Percentiles rank a stretch among this genome's conserved stretches.
Conservation (phyloP, 163 green algal species). For the Scenedesmus sp. region DNA sequence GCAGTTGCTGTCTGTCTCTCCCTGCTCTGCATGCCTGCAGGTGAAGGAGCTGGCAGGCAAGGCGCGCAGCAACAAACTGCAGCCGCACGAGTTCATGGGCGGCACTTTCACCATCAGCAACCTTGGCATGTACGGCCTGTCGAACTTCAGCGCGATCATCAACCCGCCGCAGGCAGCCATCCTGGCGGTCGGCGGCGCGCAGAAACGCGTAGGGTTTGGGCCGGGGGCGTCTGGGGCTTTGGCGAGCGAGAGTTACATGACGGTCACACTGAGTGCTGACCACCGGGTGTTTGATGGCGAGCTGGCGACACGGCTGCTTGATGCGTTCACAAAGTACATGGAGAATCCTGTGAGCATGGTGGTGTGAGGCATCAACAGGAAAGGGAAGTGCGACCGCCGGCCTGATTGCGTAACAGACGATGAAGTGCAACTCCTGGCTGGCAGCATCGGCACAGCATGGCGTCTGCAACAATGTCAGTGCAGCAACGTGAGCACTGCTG, state of each 20-base stretch:
- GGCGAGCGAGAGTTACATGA: slow-evolving; percentile 72
- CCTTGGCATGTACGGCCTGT: slow-evolving; percentile 86
- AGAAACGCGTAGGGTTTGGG: slow-evolving; percentile 63
- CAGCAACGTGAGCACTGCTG: too few species aligned
- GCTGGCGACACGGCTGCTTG: slow-evolving; percentile 77
- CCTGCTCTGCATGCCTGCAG: slow-evolving; percentile 3
- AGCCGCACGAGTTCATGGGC: slow-evolving; percentile 90
- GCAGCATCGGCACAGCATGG: too few species aligned
- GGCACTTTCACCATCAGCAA: slow-evolving; percentile 88
- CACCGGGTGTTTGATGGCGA: slow-evolving; percentile 86
- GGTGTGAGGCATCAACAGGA: not conserved
- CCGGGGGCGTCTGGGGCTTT: slow-evolving; percentile 53
- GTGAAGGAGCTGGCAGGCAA: slow-evolving; percentile 75
- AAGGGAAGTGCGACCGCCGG: not conserved
- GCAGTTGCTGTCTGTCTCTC: not conserved
- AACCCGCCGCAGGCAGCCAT: slow-evolving; percentile 92
- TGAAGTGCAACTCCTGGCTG: not conserved
- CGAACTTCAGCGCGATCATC: slow-evolving; percentile 90
- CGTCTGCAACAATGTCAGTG: too few species aligned
- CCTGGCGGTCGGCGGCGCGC: slow-evolving; percentile 85
- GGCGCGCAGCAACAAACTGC: slow-evolving; percentile 86
- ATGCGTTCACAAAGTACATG: slow-evolving; percentile 82
- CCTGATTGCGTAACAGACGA: not conserved
- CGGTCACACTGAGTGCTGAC: slow-evolving; percentile 87
- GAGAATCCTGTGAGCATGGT: slow-evolving; percentile 79